Evolutionary conservation across 108 stramenopile genomes (phyloP).

Genomic region (Nannochloropsis salina): DNA sequence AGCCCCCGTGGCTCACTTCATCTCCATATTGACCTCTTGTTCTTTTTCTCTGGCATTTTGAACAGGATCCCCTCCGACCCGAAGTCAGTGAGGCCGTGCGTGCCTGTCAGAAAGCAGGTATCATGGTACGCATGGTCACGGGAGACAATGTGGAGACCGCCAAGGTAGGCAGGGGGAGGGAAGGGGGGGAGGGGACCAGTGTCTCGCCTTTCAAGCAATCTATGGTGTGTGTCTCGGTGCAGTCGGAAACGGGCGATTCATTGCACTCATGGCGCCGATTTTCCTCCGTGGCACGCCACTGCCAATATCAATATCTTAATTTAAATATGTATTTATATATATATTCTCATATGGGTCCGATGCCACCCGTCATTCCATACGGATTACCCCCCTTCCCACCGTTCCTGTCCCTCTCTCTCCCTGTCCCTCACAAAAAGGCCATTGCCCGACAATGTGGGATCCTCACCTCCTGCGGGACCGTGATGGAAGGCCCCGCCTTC

Average conservation of each 20-base stretch:
- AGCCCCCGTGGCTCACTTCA: neutral
- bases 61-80: constrained; percentile 50
- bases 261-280: neutral
- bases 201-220: neutral
- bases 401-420: neutral
- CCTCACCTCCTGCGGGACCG: constrained; percentile 41
- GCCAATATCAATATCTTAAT: too few species aligned
- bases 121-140: constrained; percentile 94
- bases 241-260: neutral
- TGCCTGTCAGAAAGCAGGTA: constrained; percentile 49
- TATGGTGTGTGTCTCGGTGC: neutral
- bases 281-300: too few species aligned
- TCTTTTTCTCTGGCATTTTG: neutral
- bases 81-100: constrained; percentile 48
- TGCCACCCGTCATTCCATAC: neutral
- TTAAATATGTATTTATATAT: too few species aligned
- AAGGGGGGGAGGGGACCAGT: neutral
- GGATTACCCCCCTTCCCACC: neutral
- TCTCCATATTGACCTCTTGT: neutral
- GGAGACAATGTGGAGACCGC: constrained; percentile 92
- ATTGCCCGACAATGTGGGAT: constrained; percentile 72
- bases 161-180: constrained; percentile 47
- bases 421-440: constrained; percentile 30
- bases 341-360: neutral
- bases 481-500: constrained; percentile 57